Base-by-base conservation (phyloP, 116 monocot species). In the Trichopus zeylanicus region DNA sequence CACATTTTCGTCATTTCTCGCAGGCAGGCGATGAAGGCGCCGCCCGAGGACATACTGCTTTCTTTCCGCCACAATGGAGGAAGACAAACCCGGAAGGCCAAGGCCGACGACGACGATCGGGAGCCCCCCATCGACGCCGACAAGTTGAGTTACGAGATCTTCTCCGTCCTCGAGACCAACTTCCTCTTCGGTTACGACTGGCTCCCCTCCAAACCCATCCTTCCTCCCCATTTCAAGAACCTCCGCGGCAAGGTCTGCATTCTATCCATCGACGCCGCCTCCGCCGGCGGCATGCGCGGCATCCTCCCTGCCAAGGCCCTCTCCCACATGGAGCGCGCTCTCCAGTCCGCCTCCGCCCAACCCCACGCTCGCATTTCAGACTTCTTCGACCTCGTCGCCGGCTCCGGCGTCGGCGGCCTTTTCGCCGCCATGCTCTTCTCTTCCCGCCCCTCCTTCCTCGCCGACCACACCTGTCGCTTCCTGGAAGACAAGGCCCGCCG, bases 121-220 rank as follows among this genome's bases (percentile, higher is more conserved):
- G 73, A 72, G 51, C 71, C 74, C 51, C 76, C 62, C 67, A 67
- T 74, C 37, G 84, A 81, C 60, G 72, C 88, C 13, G 88, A 87
- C 75, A 92, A 92, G 78, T 78, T 92, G 18, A 92, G 73, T 73
- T 87, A 92, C 71, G 92, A 92, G 73, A 92, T 92, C 56, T 92
- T 92, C 63, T 92, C 92, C 67, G 87, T 92, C 21, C 74, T 92
- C 31, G 88, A 92, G 59, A 81, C 78, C 81, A 92, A 92, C 74
- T 92, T 92, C 68, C 79, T 87, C 20, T 92, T 92, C 33, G 92
- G 88, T 48, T 85, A 88, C 73, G 78, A 76, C 53, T 62, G 68
- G 51, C 30, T 69, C 23, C 76, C 78, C 30, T 19, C 42, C 7
- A 24, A 56, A 23, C 57, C 39, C 15, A 29, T 75, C 10, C 29